phyloP scores from a whole-genome alignment of 2,329 filamentous ascomycete species.

The Huntiella abstrusa region DNA sequence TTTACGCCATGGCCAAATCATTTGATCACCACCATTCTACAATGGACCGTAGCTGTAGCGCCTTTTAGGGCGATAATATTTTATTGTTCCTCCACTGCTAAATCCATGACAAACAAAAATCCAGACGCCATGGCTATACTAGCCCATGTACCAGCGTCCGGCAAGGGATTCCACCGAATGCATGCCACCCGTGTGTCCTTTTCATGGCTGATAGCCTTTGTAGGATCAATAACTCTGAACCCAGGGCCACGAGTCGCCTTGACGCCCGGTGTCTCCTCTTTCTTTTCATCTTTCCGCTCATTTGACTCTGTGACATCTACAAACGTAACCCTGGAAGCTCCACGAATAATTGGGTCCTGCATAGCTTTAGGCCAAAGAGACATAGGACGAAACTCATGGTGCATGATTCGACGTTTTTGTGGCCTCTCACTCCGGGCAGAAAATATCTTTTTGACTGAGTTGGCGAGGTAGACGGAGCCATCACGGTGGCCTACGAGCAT shows the following conservation, averaged over 20 bases:
- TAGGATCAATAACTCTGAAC: constrained; percentile 17
- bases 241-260: constrained; percentile 13
- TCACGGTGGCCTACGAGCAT: constrained; percentile 34
- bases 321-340: constrained; percentile 30
- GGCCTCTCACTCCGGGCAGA: constrained; percentile 21
- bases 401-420: constrained; percentile 28
- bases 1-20: constrained; percentile 62
- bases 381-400: constrained; percentile 31
- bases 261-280: constrained; percentile 12
- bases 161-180: constrained; percentile 50
- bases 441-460: constrained; percentile 26
- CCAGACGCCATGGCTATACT: constrained; percentile 49
- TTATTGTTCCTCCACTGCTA: constrained; percentile 28
- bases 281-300: constrained; percentile 14
- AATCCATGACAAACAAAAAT: constrained; percentile 45
- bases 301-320: constrained; percentile 33
- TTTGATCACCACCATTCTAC: constrained; percentile 68
- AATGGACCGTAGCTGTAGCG: constrained; percentile 31
- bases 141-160: constrained; percentile 46
- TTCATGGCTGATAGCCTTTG: constrained; percentile 36
- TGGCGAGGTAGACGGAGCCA: constrained; percentile 32
- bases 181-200: constrained; percentile 42
- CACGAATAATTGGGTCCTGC: constrained; percentile 17
- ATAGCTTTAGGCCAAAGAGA: not conserved
- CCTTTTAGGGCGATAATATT: constrained; percentile 3